phyloP scores from a whole-genome alignment of 2,329 filamentous ascomycete genomes.

The Trichoderma sp. region DNA sequence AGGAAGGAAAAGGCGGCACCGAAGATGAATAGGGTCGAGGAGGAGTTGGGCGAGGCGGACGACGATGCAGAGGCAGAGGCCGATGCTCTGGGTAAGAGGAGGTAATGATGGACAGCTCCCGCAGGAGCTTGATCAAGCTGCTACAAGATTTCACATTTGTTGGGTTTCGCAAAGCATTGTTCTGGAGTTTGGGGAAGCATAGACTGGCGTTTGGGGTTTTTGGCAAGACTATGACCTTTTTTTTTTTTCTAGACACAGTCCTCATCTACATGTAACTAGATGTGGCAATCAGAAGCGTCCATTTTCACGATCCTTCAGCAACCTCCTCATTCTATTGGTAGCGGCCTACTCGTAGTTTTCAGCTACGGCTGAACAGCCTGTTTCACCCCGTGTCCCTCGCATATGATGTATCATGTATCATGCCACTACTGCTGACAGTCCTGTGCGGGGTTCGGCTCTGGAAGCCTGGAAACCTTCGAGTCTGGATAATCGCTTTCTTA shows the following conservation, averaged over 20 bases:
- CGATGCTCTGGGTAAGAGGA: slow-evolving; percentile 40
- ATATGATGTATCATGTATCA: slow-evolving; percentile 5
- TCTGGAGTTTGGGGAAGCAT: slow-evolving; percentile 4
- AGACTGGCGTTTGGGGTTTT: background rate
- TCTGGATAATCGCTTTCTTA: background rate
- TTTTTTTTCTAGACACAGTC: background rate
- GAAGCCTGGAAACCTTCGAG: background rate
- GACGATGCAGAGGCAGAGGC: slow-evolving; percentile 46
- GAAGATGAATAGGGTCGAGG: slow-evolving; percentile 39
- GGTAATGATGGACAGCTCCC: slow-evolving; percentile 24
- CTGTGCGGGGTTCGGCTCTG: background rate
- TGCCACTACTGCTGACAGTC: background rate
- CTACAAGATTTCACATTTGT: background rate
- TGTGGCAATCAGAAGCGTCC: background rate
- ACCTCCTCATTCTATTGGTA: background rate
- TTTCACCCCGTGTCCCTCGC: background rate
- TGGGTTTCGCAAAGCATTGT: background rate
- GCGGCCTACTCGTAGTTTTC: background rate
- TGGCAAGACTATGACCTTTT: background rate
- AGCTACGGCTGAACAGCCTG: slow-evolving; percentile 6
- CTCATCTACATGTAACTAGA: background rate
- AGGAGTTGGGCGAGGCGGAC: slow-evolving; percentile 52
- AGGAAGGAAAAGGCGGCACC: slow-evolving; percentile 31
- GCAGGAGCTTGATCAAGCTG: background rate
- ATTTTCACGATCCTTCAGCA: background rate